Base-by-base conservation (phyloP, 768 basidiomycete species). In the Naganishia friedmannii region DNA sequence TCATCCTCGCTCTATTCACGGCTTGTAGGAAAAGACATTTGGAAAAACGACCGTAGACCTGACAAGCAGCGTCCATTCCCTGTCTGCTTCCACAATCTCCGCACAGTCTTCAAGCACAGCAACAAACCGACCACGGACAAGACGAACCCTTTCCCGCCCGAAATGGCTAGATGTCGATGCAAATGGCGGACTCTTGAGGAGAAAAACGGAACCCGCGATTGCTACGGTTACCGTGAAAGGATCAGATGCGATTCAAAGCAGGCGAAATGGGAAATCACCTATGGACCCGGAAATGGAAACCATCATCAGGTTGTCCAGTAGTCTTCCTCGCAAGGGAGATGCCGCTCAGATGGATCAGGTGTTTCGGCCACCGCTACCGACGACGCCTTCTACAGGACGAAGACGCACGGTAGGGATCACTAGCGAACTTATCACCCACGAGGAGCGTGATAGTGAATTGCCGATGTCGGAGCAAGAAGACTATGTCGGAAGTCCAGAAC, bases 151-250 rank as follows among this genome's bases (percentile, higher is more conserved):
- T n/a, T 63, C 60, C 1, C 37, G 60, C 0, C 60, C 60, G 39
- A 63, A 63, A 63, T 63, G 60, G 60, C 60, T 63, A 26, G 60
- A 63, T 15, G 60, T 63, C 10, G 60, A 63, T 28, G 39, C 23
- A 13, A 63, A 63, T 45, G 60, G 60, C 10, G 60, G 60, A n/a
- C 26, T 63, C 17, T 21, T 63, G 23, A 63, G 42, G 60, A n/a
- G 60, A 26, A 63, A 63, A 29, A 63, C 60, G 4, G 60, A 63
- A 12, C 60, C 60, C 1, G 60, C 60, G 2, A 21, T 63, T 4
- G 60, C 60, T 26, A 26, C 60, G 2, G 42, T 63, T 23, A 63
- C 39, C 39, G 39, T 63, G 37, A 63, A 63, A 29, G 60, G 60
- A 63, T 37, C 42, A 34, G 42, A 63, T 17, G 39, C 37, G 7